Evolutionary conservation across 2,329 filamentous ascomycete species (phyloP), one percentile per base, ranked within the genome.

Genomic region (Alternaria viburni): DNA sequence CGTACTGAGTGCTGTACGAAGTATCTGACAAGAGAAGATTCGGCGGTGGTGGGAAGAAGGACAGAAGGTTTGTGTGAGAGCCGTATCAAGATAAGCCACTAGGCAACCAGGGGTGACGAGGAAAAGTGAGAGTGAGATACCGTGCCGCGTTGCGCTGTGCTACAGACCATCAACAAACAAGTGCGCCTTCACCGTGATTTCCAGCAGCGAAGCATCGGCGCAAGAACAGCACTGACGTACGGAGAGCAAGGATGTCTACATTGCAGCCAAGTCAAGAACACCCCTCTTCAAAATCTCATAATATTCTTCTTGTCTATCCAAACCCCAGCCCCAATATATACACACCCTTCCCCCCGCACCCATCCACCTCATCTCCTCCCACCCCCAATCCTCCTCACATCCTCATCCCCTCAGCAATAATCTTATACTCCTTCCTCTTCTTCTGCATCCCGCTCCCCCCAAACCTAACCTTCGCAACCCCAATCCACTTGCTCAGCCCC

Each of bases 401-500:
- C 59, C 68, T 69, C 75, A 77, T 74, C 8, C 67, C 63, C 62
- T 77, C 78, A 7, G 47, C 25, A 56, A 97, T 90, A 19, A 93
- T 72, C 82, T 98, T 98, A 77, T 97, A 97, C 81, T 90, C 85
- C 81, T 97, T 97, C 68, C 93, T 87, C 81, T 91, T 89, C 83
- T 97, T 97, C 46, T 83, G 81, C 75, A 84, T 85, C 54, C 86
- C 77, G 79, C 69, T 87, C 81, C 77, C 81, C 45, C 87, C 78
- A 78, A 73, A 87, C 83, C 76, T 81, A 54, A 86, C 81, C 74
- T 89, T 91, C 15, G 86, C 69, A 28, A 81, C 82, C 1, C 92
- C 93, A 59, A 97, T 82, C 50, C 84, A 80, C 65, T 87, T 89
- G 17, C 93, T 91, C 59, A 97, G 69, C 21, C 81, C 81, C 36